These are phyloP conservation scores for Cymodocea nodosa DNA, from an alignment of 116 monocot species.

Conservation along the genomic window DNA sequence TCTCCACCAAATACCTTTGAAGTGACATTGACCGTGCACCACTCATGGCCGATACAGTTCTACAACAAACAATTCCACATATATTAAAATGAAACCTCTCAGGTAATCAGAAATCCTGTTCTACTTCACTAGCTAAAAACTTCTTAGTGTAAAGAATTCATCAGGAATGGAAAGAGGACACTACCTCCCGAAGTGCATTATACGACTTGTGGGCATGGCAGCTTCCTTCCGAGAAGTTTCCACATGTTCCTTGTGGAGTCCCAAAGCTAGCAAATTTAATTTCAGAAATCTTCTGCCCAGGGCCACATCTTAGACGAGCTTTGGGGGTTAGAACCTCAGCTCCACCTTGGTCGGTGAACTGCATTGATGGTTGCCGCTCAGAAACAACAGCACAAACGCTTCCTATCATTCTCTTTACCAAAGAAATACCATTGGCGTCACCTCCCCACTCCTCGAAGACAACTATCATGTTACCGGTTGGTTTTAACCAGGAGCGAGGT, in stretches of 20 bases:
- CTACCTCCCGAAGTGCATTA: conserved; percentile 45
- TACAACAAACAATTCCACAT: conserved; percentile 12
- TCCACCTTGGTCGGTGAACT: conserved; percentile 12
- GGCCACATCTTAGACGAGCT: conserved; percentile 23
- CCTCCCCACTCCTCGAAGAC: conserved; percentile 96
- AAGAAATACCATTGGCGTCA: conserved; percentile 50
- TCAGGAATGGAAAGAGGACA: background rate
- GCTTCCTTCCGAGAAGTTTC: conserved; percentile 37
- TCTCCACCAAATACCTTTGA: conserved; percentile 52
- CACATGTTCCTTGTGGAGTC: conserved; percentile 51
- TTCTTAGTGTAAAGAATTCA: too few species aligned
- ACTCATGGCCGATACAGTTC: conserved; percentile 43
- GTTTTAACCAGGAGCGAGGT: conserved; percentile 82
- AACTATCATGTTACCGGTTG: conserved; percentile 71
- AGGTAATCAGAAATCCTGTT: too few species aligned
- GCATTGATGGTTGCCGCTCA: conserved; percentile 41
- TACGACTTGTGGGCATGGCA: conserved; percentile 67
- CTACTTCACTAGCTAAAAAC: too few species aligned
- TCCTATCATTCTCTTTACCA: conserved; percentile 58
- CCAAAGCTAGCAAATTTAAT: conserved; percentile 74
- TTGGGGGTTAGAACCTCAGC: conserved; percentile 14
- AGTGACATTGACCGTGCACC: conserved; percentile 28
- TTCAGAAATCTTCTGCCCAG: conserved; percentile 35
- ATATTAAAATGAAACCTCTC: too few species aligned
- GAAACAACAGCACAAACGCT: conserved; percentile 38